phyloP scores from a whole-genome alignment of 306 rosid species.

The Sphenostylis stenocarpa region DNA sequence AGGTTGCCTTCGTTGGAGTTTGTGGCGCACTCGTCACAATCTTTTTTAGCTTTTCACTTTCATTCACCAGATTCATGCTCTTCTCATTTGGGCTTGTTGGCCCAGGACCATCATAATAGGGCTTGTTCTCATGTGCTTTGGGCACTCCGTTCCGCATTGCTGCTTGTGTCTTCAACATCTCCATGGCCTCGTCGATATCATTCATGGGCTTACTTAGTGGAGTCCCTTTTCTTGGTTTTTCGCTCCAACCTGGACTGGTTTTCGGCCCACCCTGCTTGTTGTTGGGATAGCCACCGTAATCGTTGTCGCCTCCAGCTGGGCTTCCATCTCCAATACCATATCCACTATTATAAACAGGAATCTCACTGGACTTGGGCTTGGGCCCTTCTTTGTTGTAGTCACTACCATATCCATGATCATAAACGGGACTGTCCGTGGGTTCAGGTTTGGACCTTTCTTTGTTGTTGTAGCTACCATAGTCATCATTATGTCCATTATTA shows the following conservation, averaged over 20 bases:
- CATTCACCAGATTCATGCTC: conserved; percentile 27
- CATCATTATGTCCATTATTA: neutral
- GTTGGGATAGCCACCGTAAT: neutral
- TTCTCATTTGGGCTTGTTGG: neutral
- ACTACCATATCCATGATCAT: neutral
- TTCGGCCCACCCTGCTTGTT: conserved; percentile 4
- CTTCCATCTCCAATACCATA: conserved; percentile 8
- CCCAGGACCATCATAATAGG: neutral
- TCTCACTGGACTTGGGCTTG: neutral
- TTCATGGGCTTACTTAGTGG: conserved; percentile 42
- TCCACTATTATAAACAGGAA: neutral
- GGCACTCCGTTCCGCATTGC: neutral
- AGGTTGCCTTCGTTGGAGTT: neutral
- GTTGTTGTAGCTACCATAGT: neutral
- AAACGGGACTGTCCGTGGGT: neutral
- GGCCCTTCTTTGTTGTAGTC: conserved; percentile 2
- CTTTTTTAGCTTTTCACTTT: conserved; percentile 25
- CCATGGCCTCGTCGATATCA: conserved; percentile 37
- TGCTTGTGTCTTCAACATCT: conserved; percentile 35
- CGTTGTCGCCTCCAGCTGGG: neutral
- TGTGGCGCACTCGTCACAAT: neutral
- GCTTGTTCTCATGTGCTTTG: neutral
- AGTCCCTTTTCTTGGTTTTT: conserved; percentile 31
- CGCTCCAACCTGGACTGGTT: conserved; percentile 9
- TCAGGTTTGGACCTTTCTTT: neutral